These are phyloP conservation scores for Coniferiporia sulphurascens DNA, from an alignment of 1,284 basidiomycete genomes.

Conservation along the genomic window DNA sequence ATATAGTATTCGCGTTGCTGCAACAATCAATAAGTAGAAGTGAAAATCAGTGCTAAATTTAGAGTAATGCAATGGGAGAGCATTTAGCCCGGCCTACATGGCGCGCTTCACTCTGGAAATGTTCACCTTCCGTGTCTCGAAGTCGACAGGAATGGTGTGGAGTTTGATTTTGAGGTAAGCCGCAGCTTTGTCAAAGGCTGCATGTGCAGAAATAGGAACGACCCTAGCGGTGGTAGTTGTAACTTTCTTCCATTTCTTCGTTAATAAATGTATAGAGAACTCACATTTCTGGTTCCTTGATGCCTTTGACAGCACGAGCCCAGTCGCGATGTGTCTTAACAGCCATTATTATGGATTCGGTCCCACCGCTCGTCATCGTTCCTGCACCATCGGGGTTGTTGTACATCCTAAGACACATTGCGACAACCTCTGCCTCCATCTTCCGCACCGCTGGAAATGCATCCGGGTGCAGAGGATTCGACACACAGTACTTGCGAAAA, in stretches of 20 bases:
- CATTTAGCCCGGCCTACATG: constrained; percentile 56
- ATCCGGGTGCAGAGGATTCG: constrained; percentile 94
- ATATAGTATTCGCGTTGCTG: constrained; percentile 79
- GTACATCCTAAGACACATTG: constrained; percentile 90
- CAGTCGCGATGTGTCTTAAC: constrained; percentile 94
- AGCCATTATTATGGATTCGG: constrained; percentile 94
- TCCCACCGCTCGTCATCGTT: constrained; percentile 92
- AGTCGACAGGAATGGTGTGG: constrained; percentile 85
- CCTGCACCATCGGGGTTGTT: constrained; percentile 84
- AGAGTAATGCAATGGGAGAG: constrained; percentile 1
- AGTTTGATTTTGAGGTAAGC: constrained; percentile 92
- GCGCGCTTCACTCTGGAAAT: constrained; percentile 77
- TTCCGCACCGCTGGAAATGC: constrained; percentile 93
- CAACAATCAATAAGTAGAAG: background rate
- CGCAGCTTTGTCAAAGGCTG: constrained; percentile 92
- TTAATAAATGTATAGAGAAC: constrained; percentile 25
- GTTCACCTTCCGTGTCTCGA: constrained; percentile 75
- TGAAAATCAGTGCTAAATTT: constrained; percentile 2
- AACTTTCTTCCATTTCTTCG: background rate
- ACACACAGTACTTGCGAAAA: constrained; percentile 67
- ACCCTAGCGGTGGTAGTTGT: constrained; percentile 47
- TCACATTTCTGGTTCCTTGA: constrained; percentile 90
- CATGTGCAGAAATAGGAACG: constrained; percentile 83
- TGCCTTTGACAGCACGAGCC: constrained; percentile 81
- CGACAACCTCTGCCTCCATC: constrained; percentile 96